A percentile compares a stretch with the other conserved stretches of the same genome.
Evolutionary conservation across 2,329 filamentous ascomycete species (phyloP).

Genomic region (Aspergillus brunneoviolaceus): DNA sequence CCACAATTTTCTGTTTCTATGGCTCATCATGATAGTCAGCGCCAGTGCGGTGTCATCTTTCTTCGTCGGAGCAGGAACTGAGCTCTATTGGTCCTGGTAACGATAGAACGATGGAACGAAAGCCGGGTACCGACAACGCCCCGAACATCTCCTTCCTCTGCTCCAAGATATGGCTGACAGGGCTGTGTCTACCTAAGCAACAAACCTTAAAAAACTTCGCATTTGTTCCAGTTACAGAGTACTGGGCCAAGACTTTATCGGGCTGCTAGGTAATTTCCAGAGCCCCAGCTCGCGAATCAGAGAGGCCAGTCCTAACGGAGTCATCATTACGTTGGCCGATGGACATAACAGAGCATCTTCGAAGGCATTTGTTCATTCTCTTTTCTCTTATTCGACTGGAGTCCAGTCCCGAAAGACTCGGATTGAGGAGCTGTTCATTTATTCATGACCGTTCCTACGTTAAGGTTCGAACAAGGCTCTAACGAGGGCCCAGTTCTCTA

Average conservation of each 20-base stretch:
- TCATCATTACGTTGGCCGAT: neutral
- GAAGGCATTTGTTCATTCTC: neutral
- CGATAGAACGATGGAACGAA: neutral
- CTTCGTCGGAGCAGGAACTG: neutral
- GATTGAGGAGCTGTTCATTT: neutral
- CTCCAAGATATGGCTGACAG: neutral
- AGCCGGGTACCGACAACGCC: neutral
- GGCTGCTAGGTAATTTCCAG: neutral
- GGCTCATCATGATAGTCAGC: neutral
- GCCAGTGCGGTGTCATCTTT: neutral
- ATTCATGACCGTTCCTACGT: neutral
- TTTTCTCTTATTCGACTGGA: neutral
- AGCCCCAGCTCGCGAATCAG: neutral
- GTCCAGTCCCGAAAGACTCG: neutral
- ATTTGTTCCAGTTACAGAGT: neutral
- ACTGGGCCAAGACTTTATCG: neutral
- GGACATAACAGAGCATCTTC: neutral
- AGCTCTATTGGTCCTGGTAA: neutral
- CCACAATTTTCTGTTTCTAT: neutral
- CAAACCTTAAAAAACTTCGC: neutral
- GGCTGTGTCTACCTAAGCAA: neutral
- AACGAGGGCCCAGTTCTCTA: neutral
- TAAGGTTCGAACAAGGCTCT: slow-evolving; percentile 6
- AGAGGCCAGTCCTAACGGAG: neutral
- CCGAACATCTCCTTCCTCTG: neutral